phyloP scores from a whole-genome alignment of 129 eudicot species.

The Flaveria sonorensis region DNA sequence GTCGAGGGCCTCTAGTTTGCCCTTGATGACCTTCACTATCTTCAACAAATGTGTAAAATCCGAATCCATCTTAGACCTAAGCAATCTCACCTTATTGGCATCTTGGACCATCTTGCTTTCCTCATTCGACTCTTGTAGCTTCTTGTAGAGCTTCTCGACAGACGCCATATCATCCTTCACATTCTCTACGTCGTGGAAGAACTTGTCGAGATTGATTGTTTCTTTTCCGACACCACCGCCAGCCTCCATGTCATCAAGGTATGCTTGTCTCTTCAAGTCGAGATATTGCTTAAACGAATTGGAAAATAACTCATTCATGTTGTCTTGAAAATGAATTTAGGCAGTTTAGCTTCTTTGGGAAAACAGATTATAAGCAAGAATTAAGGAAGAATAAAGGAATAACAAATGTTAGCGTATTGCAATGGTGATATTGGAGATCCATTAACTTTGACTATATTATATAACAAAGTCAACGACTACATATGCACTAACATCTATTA shows the following conservation, averaged over 20 bases:
- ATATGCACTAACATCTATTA: neutral
- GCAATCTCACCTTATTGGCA: slow-evolving; percentile 64
- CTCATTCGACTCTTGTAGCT: slow-evolving; percentile 66
- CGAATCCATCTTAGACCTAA: slow-evolving; percentile 64
- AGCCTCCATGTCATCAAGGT: slow-evolving; percentile 58
- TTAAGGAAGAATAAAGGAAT: neutral
- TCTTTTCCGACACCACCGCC: slow-evolving; percentile 36
- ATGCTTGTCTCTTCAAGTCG: slow-evolving; percentile 49
- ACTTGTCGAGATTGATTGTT: slow-evolving; percentile 55
- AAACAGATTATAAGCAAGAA: neutral
- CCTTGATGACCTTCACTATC: slow-evolving; percentile 61
- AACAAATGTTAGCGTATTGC: neutral
- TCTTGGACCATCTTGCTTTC: slow-evolving; percentile 67
- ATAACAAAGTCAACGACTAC: slow-evolving; percentile 25
- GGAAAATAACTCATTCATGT: slow-evolving; percentile 89
- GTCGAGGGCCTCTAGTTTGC: slow-evolving; percentile 73
- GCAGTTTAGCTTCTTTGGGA: slow-evolving; percentile 40
- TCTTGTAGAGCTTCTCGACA: slow-evolving; percentile 62
- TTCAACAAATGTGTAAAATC: slow-evolving; percentile 64
- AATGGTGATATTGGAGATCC: neutral
- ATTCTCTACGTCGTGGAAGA: slow-evolving; percentile 74
- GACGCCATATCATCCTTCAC: slow-evolving; percentile 66
- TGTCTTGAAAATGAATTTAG: slow-evolving; percentile 23
- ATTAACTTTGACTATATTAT: neutral
- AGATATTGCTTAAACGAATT: slow-evolving; percentile 60